Percentiles rank a stretch among this genome's conserved stretches.
Conservation (phyloP, 2,329 filamentous ascomycete species). For the Aspergillus fijiensis region DNA sequence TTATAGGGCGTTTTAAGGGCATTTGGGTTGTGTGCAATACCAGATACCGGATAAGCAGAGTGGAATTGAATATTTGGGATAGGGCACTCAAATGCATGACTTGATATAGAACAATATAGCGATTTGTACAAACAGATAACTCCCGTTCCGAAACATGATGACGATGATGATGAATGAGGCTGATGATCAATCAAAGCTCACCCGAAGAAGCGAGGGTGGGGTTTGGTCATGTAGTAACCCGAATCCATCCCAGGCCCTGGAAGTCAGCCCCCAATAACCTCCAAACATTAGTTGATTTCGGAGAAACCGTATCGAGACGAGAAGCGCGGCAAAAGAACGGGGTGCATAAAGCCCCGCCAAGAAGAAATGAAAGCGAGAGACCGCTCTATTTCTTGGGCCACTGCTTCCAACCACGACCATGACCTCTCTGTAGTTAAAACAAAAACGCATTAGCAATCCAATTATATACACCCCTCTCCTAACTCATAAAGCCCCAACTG, state of each 20-base stretch:
- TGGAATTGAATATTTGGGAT: not conserved
- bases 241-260: not conserved
- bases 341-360: not conserved
- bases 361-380: not conserved
- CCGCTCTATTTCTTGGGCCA: slow-evolving; percentile 56
- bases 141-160: slow-evolving; percentile 18
- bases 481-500: not conserved
- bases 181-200: slow-evolving; percentile 8
- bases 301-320: too few relatives aligned
- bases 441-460: slow-evolving; percentile 34
- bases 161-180: not conserved
- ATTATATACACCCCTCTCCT: not conserved
- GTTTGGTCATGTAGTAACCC: not conserved
- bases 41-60: not conserved
- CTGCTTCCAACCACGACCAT: slow-evolving; percentile 73
- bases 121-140: slow-evolving; percentile 22
- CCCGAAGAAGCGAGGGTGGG: not conserved
- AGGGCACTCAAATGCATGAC: slow-evolving; percentile 5
- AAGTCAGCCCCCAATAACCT: too few relatives aligned
- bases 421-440: slow-evolving; percentile 55
- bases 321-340: too few relatives aligned
- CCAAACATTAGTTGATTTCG: too few relatives aligned
- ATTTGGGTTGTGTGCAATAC: not conserved
- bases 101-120: slow-evolving; percentile 12
- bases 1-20: not conserved